Conservation (phyloP, 345 rosid species). For the Eucalyptus globulus region DNA sequence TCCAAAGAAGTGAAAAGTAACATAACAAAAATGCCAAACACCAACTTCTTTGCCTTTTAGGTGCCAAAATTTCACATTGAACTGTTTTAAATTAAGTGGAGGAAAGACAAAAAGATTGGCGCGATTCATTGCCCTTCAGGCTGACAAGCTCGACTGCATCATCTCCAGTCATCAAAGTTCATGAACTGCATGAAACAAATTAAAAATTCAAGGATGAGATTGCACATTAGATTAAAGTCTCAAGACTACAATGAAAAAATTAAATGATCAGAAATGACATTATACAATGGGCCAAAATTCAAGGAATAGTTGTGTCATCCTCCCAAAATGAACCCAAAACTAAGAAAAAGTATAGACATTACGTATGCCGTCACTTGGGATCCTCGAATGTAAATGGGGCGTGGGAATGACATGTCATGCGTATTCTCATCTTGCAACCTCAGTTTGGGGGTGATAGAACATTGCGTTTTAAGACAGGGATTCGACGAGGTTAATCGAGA, state of each 20-base stretch:
- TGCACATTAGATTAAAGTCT: rapidly evolving
- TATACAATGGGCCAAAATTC: too few relatives aligned
- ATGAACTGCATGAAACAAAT: too few relatives aligned
- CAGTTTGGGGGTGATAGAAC: background rate
- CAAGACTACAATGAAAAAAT: too few relatives aligned
- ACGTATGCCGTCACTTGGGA: background rate
- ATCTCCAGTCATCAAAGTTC: background rate
- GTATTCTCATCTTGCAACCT: background rate
- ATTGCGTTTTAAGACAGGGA: background rate
- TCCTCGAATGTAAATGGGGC: background rate
- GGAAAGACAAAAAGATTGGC: background rate
- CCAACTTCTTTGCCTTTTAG: background rate
- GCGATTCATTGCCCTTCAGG: background rate
- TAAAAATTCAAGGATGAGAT: background rate
- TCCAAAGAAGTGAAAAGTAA: too few relatives aligned
- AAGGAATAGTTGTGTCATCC: background rate
- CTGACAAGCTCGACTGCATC: background rate
- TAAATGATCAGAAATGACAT: too few relatives aligned
- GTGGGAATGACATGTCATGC: background rate
- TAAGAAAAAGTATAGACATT: background rate
- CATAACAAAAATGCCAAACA: background rate
- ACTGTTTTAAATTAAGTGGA: background rate
- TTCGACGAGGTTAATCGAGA: background rate
- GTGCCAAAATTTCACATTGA: background rate
- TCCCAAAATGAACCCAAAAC: background rate